Evolutionary conservation across 1,139 yeast species (phyloP).

Genomic region (Magnusiomyces clavatus): DNA sequence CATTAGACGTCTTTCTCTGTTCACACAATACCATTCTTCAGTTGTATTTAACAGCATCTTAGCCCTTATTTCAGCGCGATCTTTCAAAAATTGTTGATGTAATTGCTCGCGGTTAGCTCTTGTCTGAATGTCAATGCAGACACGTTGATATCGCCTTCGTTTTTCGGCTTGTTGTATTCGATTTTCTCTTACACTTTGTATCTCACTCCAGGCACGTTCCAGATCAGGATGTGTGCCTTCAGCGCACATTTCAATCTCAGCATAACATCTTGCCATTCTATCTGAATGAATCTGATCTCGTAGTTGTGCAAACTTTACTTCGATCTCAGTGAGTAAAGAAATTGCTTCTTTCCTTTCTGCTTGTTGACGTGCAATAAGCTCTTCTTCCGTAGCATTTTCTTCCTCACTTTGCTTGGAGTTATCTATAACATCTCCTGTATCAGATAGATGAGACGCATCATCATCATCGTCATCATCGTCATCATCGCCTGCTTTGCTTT

Average conservation of each 20-base stretch:
- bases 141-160: conserved; percentile 61
- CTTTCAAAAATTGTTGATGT: conserved; percentile 77
- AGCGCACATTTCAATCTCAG: conserved; percentile 78
- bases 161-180: conserved; percentile 61
- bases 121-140: conserved; percentile 74
- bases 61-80: conserved; percentile 59
- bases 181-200: conserved; percentile 62
- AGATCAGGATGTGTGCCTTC: conserved; percentile 90
- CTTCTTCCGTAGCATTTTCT: conserved; percentile 30
- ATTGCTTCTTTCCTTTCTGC: conserved; percentile 52
- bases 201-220: conserved; percentile 55
- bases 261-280: conserved; percentile 64
- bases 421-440: background rate
- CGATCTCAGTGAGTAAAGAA: conserved; percentile 65
- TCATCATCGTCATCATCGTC: background rate
- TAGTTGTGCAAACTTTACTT: conserved; percentile 73
- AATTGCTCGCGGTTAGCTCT: conserved; percentile 69
- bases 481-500: background rate
- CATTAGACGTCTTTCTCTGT: conserved; percentile 78
- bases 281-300: conserved; percentile 53
- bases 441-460: background rate
- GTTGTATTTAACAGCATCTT: conserved; percentile 68
- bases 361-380: conserved; percentile 31
- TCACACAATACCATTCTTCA: conserved; percentile 84
- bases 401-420: background rate